Conservation (phyloP, 352 stramenopile genomes). For the Pythium aquatile region DNA sequence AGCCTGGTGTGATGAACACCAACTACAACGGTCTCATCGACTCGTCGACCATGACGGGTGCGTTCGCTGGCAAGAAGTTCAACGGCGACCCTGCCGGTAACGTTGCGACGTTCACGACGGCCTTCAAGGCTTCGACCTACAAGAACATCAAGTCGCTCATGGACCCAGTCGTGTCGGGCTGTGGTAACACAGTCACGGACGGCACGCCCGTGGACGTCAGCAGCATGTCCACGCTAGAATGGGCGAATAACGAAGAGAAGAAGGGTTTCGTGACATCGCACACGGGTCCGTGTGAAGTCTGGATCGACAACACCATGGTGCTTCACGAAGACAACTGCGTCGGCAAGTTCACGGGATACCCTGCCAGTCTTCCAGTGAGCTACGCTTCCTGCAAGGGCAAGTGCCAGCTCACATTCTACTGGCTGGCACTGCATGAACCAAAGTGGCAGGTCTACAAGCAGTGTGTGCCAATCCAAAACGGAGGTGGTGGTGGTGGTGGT, state of each 20-base stretch:
- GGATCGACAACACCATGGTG: constrained; percentile 50
- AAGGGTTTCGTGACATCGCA: constrained; percentile 54
- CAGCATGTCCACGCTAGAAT: constrained; percentile 37
- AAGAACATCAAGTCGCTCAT: constrained; percentile 33
- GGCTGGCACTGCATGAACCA: constrained; percentile 34
- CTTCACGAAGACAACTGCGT: constrained; percentile 50
- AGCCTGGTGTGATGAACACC: constrained; percentile 30
- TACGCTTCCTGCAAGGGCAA: constrained; percentile 30
- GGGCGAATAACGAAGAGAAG: constrained; percentile 47
- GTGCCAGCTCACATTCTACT: constrained; percentile 37
- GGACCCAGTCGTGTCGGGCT: constrained; percentile 16
- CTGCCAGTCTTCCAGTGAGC: constrained; percentile 32
- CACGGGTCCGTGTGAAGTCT: constrained; percentile 55
- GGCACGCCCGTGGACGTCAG: constrained; percentile 41
- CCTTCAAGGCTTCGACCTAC: constrained; percentile 40
- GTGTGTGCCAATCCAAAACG: constrained; percentile 27
- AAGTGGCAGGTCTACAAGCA: constrained; percentile 40
- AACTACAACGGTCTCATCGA: constrained; percentile 42
- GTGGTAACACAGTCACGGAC: constrained; percentile 40
- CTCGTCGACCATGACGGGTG: constrained; percentile 28
- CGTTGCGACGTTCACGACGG: constrained; percentile 37
- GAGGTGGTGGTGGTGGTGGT: constrained; percentile 2
- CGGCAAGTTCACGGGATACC: constrained; percentile 34
- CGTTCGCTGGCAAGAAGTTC: constrained; percentile 56
- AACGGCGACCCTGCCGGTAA: constrained; percentile 49